Conservation (phyloP, 495 filamentous ascomycete genomes). For the Lasiosphaeris hirsuta region DNA sequence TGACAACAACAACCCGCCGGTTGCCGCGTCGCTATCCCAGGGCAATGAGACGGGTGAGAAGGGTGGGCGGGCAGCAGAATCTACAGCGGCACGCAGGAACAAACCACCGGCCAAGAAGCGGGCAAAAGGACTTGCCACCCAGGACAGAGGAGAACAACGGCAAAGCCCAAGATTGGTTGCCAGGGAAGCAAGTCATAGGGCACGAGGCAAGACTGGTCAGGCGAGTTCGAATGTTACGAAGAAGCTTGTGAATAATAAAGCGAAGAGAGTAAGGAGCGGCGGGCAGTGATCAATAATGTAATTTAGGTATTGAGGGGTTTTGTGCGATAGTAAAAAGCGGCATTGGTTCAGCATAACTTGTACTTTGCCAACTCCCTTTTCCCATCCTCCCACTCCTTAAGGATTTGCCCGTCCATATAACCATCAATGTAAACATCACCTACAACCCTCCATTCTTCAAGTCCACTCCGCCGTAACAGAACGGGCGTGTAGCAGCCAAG, state of each 20-base stretch:
- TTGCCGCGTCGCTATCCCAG: neutral
- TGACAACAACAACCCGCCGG: neutral
- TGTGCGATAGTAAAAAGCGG: neutral
- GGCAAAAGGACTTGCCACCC: neutral
- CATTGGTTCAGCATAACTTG: neutral
- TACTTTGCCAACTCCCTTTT: neutral
- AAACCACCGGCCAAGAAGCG: neutral
- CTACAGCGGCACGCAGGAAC: too few relatives aligned
- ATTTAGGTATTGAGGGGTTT: too few relatives aligned
- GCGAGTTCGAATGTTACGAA: neutral
- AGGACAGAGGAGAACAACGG: neutral
- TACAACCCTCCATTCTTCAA: neutral
- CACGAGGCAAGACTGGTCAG: neutral
- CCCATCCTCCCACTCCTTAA: neutral
- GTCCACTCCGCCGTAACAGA: slow-evolving; percentile 15
- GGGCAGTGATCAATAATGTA: too few relatives aligned
- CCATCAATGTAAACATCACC: neutral
- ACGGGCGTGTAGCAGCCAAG: slow-evolving; percentile 31
- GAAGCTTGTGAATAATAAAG: neutral
- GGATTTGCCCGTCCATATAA: neutral
- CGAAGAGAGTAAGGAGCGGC: too few relatives aligned
- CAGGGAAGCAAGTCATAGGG: neutral
- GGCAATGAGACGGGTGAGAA: neutral
- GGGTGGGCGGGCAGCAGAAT: too few relatives aligned
- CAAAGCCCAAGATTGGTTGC: neutral